Percentiles rank a stretch among this genome's conserved stretches.
These are phyloP conservation scores for Pseudocercospora eumusae DNA, from an alignment of 2,329 filamentous ascomycete species.

Conservation along the genomic window DNA sequence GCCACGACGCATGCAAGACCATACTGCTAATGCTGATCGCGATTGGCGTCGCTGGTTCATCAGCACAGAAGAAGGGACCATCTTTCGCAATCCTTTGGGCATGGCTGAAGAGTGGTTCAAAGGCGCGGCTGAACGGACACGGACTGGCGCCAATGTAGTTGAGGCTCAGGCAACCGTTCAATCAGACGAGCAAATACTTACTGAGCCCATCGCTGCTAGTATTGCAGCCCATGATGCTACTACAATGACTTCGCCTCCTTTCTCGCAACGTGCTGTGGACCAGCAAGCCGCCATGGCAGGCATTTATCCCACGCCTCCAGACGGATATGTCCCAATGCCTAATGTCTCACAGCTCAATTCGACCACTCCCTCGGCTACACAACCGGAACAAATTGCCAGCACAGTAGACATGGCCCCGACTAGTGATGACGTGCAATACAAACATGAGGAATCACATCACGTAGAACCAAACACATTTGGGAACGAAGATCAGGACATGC, in stretches of 20 bases:
- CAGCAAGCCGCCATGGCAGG: slow-evolving; percentile 46
- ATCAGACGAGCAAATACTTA: slow-evolving; percentile 1
- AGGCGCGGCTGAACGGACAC: slow-evolving; percentile 25
- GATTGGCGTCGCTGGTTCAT: slow-evolving; percentile 34
- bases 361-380: slow-evolving; percentile 23
- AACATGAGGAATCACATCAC: slow-evolving; percentile 16
- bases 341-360: slow-evolving; percentile 23
- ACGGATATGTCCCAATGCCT: slow-evolving; percentile 47
- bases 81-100: slow-evolving; percentile 38
- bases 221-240: slow-evolving; percentile 9
- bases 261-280: slow-evolving; percentile 46
- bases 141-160: slow-evolving; percentile 22
- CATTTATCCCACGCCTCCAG: slow-evolving; percentile 73
- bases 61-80: slow-evolving; percentile 22
- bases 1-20: background rate
- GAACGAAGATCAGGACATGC: slow-evolving; percentile 51
- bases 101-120: slow-evolving; percentile 37
- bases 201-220: background rate
- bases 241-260: slow-evolving; percentile 34
- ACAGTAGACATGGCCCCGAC: slow-evolving; percentile 10
- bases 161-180: background rate
- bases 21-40: background rate
- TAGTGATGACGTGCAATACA: slow-evolving; percentile 35
- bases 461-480: slow-evolving; percentile 39
- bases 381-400: slow-evolving; percentile 15